Conservation (phyloP, 2,329 filamentous ascomycete species). For the Torrubiella hemipterigena region DNA sequence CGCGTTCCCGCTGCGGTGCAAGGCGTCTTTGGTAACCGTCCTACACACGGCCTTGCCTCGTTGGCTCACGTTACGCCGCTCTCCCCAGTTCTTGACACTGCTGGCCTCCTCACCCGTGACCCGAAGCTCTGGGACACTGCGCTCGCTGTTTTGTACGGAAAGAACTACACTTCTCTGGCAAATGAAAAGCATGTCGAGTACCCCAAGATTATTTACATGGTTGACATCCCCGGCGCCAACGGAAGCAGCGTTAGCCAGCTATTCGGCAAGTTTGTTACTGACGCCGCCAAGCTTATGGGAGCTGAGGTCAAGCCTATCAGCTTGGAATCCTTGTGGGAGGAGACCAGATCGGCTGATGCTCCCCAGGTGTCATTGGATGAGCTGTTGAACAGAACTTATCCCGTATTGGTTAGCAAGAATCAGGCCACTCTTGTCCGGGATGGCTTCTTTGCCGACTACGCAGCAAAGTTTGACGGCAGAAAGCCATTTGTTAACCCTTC, state of each 20-base stretch:
- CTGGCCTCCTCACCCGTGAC: slow-evolving; percentile 7
- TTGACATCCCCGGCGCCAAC: background rate
- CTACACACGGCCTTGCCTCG: slow-evolving; percentile 6
- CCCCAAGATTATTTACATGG: slow-evolving; percentile 1
- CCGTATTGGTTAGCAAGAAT: slow-evolving; percentile 1
- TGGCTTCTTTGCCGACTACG: slow-evolving; percentile 6
- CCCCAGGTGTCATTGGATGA: background rate
- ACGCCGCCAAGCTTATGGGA: slow-evolving; percentile 1
- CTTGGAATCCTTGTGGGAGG: slow-evolving; percentile 3
- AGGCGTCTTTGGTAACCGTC: slow-evolving; percentile 8
- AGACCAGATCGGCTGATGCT: slow-evolving; percentile 1
- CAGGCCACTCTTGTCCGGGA: slow-evolving; percentile 3
- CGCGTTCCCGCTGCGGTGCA: slow-evolving; percentile 6
- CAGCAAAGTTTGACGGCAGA: slow-evolving; percentile 4
- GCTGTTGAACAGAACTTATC: slow-evolving; percentile 4
- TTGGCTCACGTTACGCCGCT: slow-evolving; percentile 7
- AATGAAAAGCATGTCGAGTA: background rate
- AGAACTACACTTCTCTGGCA: slow-evolving; percentile 1
- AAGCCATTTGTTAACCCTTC: slow-evolving; percentile 6
- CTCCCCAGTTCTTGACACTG: slow-evolving; percentile 6
- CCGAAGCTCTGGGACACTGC: slow-evolving; percentile 5
- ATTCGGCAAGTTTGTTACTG: background rate
- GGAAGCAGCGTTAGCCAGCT: background rate
- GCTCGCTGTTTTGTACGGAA: slow-evolving; percentile 2
- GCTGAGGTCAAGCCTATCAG: slow-evolving; percentile 1